Evolutionary conservation across 768 basidiomycete species (phyloP).

Genomic region (Mycena galopus): DNA sequence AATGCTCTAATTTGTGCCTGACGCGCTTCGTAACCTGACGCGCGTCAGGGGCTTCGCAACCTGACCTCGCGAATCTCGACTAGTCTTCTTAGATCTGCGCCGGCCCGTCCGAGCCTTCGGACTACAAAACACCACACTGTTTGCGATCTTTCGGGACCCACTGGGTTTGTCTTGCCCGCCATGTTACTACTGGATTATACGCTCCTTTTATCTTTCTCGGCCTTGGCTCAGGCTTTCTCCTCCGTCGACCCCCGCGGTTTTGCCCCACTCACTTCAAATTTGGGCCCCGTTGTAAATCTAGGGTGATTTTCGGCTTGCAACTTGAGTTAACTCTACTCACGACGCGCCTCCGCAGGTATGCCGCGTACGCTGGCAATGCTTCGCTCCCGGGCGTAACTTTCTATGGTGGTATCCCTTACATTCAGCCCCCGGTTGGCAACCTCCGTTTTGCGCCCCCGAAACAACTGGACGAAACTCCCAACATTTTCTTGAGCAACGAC

Average conservation of each 20-base stretch:
- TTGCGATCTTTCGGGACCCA: background rate
- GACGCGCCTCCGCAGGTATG: constrained; percentile 36
- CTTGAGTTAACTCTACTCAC: background rate
- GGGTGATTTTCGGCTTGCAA: constrained; percentile 19
- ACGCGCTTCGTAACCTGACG: no score
- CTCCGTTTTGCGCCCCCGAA: constrained; percentile 50
- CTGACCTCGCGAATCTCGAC: no score
- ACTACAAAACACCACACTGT: background rate
- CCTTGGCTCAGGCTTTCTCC: background rate
- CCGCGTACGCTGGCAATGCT: constrained; percentile 45
- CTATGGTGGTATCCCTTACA: constrained; percentile 54
- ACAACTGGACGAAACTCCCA: constrained; percentile 42
- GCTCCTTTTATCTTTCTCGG: constrained; percentile 27
- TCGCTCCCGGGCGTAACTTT: constrained; percentile 47
- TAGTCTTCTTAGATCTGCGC: background rate
- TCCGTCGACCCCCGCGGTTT: background rate
- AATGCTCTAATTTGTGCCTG: no score
- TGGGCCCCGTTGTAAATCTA: constrained; percentile 35
- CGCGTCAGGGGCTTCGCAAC: no score
- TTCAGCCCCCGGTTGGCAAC: constrained; percentile 50
- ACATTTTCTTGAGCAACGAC: constrained; percentile 21
- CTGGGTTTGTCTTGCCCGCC: background rate
- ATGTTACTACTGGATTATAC: background rate
- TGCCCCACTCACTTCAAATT: constrained; percentile 7
- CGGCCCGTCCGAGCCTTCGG: background rate